Percentiles rank a stretch among this genome's conserved stretches.
Evolutionary conservation across 2,329 filamentous ascomycete genomes (phyloP).

Genomic region (Mycosphaerella sp.): DNA sequence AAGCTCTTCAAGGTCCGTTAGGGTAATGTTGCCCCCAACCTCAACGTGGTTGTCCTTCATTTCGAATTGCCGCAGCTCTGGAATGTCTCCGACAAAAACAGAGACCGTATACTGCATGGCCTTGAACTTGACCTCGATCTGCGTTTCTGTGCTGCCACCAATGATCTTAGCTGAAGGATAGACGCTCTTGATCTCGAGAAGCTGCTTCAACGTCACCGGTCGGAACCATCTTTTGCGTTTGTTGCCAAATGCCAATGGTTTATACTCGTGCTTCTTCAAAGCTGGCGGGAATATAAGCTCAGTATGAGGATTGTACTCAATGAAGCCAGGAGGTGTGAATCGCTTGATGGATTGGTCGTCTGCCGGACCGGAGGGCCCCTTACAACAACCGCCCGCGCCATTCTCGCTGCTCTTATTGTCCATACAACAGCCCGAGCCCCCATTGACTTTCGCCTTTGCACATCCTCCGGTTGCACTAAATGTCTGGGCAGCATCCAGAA

Average conservation of each 20-base stretch:
- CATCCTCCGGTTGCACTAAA: slow-evolving; percentile 60
- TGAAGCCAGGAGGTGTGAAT: slow-evolving; percentile 85
- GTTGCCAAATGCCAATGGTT: slow-evolving; percentile 81
- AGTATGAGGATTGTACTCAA: slow-evolving; percentile 88
- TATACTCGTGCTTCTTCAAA: slow-evolving; percentile 75
- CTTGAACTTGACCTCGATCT: slow-evolving; percentile 99
- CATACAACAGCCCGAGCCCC: slow-evolving; percentile 67
- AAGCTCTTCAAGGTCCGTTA: slow-evolving; percentile 86
- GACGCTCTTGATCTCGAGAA: slow-evolving; percentile 83
- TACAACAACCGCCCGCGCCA: slow-evolving; percentile 57
- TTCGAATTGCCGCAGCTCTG: slow-evolving; percentile 75
- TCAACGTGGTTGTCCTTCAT: slow-evolving; percentile 79
- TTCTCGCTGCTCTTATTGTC: slow-evolving; percentile 38
- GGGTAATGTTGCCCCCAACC: slow-evolving; percentile 83
- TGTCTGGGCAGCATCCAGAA: slow-evolving; percentile 86
- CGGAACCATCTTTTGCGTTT: slow-evolving; percentile 92
- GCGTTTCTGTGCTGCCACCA: slow-evolving; percentile 91
- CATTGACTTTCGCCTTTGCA: slow-evolving; percentile 52
- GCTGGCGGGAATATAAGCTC: slow-evolving; percentile 90
- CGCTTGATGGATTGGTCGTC: slow-evolving; percentile 47
- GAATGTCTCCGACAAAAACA: slow-evolving; percentile 87
- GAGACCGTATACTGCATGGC: slow-evolving; percentile 83
- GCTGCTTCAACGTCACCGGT: slow-evolving; percentile 76
- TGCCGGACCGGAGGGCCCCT: slow-evolving; percentile 33
- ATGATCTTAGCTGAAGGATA: slow-evolving; percentile 89